phyloP scores from a whole-genome alignment of 768 basidiomycete species.

The Guyanaporus albipodus region DNA sequence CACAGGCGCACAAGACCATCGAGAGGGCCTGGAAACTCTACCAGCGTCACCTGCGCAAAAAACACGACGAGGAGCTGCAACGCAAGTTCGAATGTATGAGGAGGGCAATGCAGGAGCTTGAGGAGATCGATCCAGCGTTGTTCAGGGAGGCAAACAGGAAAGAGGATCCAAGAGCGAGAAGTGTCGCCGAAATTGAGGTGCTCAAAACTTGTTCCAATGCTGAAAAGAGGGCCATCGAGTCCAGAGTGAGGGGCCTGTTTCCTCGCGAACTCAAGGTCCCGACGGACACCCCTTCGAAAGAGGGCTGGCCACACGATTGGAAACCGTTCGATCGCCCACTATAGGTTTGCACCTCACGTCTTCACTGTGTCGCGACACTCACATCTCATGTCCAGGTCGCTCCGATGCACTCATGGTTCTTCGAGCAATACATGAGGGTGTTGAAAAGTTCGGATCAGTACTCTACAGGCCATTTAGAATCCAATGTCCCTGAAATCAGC shows the following conservation, averaged over 20 bases:
- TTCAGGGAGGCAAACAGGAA: constrained; percentile 69
- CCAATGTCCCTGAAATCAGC: constrained; percentile 29
- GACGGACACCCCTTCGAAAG: constrained; percentile 75
- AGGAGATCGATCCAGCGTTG: constrained; percentile 44
- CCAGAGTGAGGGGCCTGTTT: constrained; percentile 75
- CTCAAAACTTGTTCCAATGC: constrained; percentile 59
- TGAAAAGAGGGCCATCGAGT: constrained; percentile 70
- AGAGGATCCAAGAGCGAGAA: constrained; percentile 70
- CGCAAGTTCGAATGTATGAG: constrained; percentile 82
- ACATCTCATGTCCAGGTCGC: constrained; percentile 4
- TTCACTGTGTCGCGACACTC: background rate
- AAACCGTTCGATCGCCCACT: constrained; percentile 58
- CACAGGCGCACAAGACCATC: constrained; percentile 88
- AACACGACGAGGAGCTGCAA: constrained; percentile 61
- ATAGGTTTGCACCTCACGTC: constrained; percentile 13
- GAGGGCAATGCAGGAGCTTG: constrained; percentile 80
- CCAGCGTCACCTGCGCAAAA: constrained; percentile 67
- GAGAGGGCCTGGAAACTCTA: constrained; percentile 87
- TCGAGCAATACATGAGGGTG: constrained; percentile 2
- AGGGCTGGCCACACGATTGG: constrained; percentile 89
- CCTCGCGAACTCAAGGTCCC: constrained; percentile 86
- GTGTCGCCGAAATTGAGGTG: constrained; percentile 50
- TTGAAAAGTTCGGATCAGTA: constrained; percentile 1
- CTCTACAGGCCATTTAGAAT: constrained; percentile 14
- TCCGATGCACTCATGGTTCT: background rate